Evolutionary conservation across 176 grass and related monocot species (phyloP), one percentile per base, ranked within the genome.

Genomic region (Eragrostis nindensis): DNA sequence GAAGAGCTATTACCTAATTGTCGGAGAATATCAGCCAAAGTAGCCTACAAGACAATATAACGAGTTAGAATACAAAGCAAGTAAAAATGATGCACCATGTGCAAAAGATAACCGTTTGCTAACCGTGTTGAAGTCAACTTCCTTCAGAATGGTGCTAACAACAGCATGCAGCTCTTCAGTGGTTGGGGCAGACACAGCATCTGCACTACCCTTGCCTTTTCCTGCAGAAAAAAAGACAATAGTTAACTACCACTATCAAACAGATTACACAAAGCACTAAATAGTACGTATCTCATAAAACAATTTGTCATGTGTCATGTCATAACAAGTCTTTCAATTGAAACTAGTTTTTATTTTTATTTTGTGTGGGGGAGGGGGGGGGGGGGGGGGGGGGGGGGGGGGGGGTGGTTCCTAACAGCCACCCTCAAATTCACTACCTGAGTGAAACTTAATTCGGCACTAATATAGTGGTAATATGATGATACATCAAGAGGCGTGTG

Each of bases 41-140:
- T 99, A 65, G 93, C 97, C 97, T 99, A 62, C 75, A 88, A 71
- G 26, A 22, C 25, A 75, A 56, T 19, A 70, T 42, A 67, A 48
- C 18, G 1, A 75, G 49, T 90, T 36, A 86, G 61, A 21, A 68
- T 52, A 69, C 29, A 71, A 24, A 5, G 2, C 13, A 81, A 26
- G 42, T 2, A 75, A 45, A 69, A n/a, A 64, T 19, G 2, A 62
- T 56, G 36, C 7, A 74, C 25, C 12, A 65, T 57, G 17, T 41
- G 17, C 19, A 80, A 50, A 89, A 47, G 61, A 79, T 30, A 81
- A 83, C 26, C 0, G 46, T 40, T 61, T 53, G 48, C 74, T 70
- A 85, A 99, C 97, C 22, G 97, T 99, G 76, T 99, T 96, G 82
- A 99, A 99, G 66, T 99, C 97, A 61, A 99, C 97, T 99, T 96